A percentile compares a stretch with the other conserved stretches of the same genome.
Evolutionary conservation across 1,284 basidiomycete genomes (phyloP).

Genomic region (Tylopilus sp.): DNA sequence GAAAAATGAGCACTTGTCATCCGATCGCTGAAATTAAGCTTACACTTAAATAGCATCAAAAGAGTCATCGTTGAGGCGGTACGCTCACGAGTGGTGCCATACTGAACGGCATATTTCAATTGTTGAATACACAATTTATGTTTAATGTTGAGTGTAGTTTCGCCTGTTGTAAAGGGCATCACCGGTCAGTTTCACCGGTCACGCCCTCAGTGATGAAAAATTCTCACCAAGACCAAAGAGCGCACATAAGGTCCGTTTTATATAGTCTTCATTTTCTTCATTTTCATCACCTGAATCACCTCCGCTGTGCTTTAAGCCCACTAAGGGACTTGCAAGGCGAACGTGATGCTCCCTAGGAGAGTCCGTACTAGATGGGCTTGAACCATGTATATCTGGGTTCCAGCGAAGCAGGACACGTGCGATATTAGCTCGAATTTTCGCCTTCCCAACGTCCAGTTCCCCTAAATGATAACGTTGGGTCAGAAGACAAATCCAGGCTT

Average conservation of each 20-base stretch:
- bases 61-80: constrained; percentile 16
- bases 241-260: not conserved
- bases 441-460: not conserved
- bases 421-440: constrained; percentile 2
- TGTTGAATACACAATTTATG: too few species aligned
- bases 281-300: not conserved
- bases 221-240: constrained; percentile 18
- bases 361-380: too few species aligned
- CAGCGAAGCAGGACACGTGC: too few species aligned
- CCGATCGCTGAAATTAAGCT: not conserved
- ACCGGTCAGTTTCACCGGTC: too few species aligned
- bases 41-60: constrained; percentile 15
- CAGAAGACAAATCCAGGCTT: not conserved
- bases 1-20: too few species aligned
- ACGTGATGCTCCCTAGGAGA: too few species aligned
- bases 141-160: too few species aligned
- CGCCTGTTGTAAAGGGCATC: not conserved
- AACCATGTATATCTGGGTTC: too few species aligned
- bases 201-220: not conserved
- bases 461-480: too few species aligned
- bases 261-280: not conserved
- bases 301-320: not conserved
- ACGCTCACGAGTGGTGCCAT: not conserved
- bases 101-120: not conserved
- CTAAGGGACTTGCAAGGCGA: constrained; percentile 2